Base-by-base conservation (phyloP, 345 rosid species). In the Populus euphratica region DNA sequence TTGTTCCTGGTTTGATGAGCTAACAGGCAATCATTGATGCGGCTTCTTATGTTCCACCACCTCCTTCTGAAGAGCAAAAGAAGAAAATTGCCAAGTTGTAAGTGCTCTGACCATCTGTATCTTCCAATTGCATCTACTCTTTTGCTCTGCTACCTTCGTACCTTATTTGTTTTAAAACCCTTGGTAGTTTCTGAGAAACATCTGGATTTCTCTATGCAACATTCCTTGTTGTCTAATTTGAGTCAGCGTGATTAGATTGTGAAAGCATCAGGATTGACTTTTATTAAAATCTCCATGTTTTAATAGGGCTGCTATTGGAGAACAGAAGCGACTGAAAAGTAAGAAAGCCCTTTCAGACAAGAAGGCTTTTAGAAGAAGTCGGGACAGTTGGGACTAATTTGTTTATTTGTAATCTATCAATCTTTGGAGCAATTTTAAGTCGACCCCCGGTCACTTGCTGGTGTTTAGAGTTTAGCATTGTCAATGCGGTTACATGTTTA, bases 1-100 rank as follows among this genome's bases (percentile, higher is more conserved):
- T 65, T 69, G 52, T 13, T 72, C 65, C 47, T 62, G 70, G 38
- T 39, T 43, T 56, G 33, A 52, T 82, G 78, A 76, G 68, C 76
- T 72, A 44, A 75, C 87, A 93, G 98, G 93, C 90, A 71, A 91
- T 94, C 73, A 96, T 94, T 62, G 92, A 94, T 78, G 98, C 91
- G 59, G 98, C 98, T 72, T 83, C 98, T 11, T 94, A 92, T 76
- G 95, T 96, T 71, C 97, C 98, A 10, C 99, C 98, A 1, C 97
- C 98, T 72, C 99, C 99, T 71, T 89, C 98, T 39, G 97, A 96
- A 86, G 99, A 96, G 85, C 94, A 96, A 83, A 96, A 94, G 89
- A 96, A 96, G 86, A 93, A 90, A 82, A 93, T 91, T 43, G 92
- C 90, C 17, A 91, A 90, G 83, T 70, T 94, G 97, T 91, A 77